Percentiles rank a stretch among this genome's conserved stretches.
Evolutionary conservation across 257 asterid species (phyloP).

Genomic region (Scutellaria barbata): DNA sequence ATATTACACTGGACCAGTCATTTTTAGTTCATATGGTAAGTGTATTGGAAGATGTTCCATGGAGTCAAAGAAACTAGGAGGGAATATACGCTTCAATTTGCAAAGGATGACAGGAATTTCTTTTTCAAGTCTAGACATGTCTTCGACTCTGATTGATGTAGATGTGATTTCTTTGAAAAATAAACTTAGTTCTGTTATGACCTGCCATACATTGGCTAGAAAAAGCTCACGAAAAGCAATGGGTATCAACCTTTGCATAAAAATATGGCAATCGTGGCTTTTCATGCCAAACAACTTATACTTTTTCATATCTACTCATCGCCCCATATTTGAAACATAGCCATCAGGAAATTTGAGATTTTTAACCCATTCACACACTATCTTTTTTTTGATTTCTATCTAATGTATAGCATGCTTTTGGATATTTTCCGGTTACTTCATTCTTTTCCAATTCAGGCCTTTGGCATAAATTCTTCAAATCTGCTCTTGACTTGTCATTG

Average conservation of each 20-base stretch:
- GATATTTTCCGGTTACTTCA: neutral
- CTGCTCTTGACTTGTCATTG: neutral
- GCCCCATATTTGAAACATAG: neutral
- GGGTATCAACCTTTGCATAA: slow-evolving; percentile 2
- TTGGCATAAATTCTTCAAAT: neutral
- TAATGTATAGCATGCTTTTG: neutral
- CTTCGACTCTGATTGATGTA: too few species aligned
- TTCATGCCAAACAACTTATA: neutral
- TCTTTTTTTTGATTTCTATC: neutral
- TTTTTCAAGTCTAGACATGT: neutral
- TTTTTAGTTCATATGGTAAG: neutral
- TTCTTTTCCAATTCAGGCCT: neutral
- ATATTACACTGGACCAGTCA: neutral
- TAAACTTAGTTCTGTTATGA: neutral
- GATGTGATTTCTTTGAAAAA: neutral
- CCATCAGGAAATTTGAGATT: neutral
- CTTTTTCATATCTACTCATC: neutral
- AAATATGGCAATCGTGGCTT: slow-evolving; percentile 3
- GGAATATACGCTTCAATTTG: too few species aligned
- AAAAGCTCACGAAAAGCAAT: neutral
- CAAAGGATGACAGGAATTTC: too few species aligned
- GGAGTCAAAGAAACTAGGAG: too few species aligned
- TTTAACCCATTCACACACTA: neutral
- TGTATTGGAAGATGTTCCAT: too few species aligned
- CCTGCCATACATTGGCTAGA: neutral